phyloP scores from a whole-genome alignment of 1,284 basidiomycete genomes.

The Ustilago vetiveriae region DNA sequence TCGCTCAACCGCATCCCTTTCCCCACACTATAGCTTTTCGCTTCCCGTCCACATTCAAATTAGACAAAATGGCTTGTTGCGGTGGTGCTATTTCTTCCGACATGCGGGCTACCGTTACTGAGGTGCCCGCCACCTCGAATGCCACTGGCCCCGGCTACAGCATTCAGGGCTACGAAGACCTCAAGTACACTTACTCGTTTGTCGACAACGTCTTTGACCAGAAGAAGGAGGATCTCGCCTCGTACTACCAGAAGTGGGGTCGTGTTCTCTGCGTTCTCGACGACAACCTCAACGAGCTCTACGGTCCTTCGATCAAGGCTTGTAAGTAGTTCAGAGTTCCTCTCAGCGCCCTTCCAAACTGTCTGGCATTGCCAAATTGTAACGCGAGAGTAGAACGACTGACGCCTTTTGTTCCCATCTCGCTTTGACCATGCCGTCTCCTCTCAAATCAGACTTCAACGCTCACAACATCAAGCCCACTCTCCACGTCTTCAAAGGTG shows the following conservation, averaged over 20 bases:
- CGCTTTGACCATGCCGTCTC: not conserved
- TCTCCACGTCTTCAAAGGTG: conserved; percentile 69
- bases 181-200: conserved; percentile 68
- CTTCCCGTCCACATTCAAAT: not conserved
- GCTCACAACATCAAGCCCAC: conserved; percentile 68
- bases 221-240: conserved; percentile 67
- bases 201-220: conserved; percentile 69
- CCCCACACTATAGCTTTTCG: not conserved
- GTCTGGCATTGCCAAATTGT: not conserved
- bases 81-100: conserved; percentile 62
- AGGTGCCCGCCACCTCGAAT: conserved; percentile 54
- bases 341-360: not conserved
- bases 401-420: too few relatives aligned
- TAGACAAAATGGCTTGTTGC: conserved; percentile 47
- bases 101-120: conserved; percentile 68
- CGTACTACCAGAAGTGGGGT: conserved; percentile 69
- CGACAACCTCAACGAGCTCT: conserved; percentile 65
- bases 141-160: conserved; percentile 56
- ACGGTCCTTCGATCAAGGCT: conserved; percentile 61
- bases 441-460: conserved; percentile 65
- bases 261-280: conserved; percentile 69
- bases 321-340: conserved; percentile 51
- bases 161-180: conserved; percentile 57
- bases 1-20: conserved; percentile 29
- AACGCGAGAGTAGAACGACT: too few relatives aligned